These are phyloP conservation scores for Colletotrichum sp. DNA, from an alignment of 2,329 filamentous ascomycete species.

Conservation along the genomic window DNA sequence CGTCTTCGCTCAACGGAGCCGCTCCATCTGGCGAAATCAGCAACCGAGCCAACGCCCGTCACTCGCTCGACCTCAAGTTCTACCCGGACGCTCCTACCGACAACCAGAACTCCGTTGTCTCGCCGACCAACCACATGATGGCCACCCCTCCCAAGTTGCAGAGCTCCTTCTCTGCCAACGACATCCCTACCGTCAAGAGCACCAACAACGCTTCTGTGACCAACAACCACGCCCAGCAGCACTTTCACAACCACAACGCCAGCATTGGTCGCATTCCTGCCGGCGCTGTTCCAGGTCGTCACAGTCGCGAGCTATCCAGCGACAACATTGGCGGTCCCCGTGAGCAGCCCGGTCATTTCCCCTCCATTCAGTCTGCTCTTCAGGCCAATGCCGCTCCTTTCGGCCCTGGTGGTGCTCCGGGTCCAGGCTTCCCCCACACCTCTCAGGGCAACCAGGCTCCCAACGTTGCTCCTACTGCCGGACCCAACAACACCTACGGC, in stretches of 20 bases:
- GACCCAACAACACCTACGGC: slow-evolving; percentile 8
- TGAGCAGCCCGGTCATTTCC: slow-evolving; percentile 55
- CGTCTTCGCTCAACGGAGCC: slow-evolving; percentile 40
- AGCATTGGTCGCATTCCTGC: slow-evolving; percentile 81
- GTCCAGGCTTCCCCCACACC: slow-evolving; percentile 30
- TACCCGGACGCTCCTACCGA: slow-evolving; percentile 52
- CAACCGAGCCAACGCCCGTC: slow-evolving; percentile 54
- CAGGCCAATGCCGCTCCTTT: slow-evolving; percentile 84
- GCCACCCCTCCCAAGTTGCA: slow-evolving; percentile 77
- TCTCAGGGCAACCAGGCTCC: slow-evolving; percentile 27
- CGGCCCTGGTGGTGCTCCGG: slow-evolving; percentile 62
- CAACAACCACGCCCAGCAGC: slow-evolving; percentile 67
- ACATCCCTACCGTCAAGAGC: slow-evolving; percentile 85
- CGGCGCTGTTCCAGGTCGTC: slow-evolving; percentile 68
- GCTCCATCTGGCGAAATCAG: slow-evolving; percentile 49
- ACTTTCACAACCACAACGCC: slow-evolving; percentile 79
- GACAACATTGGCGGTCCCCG: slow-evolving; percentile 47
- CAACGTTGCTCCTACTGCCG: not conserved
- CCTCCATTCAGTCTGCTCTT: slow-evolving; percentile 72
- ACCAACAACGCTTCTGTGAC: slow-evolving; percentile 44
- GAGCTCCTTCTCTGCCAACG: slow-evolving; percentile 88
- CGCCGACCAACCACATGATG: slow-evolving; percentile 57
- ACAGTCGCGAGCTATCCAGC: slow-evolving; percentile 73
- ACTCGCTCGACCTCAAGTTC: slow-evolving; percentile 63
- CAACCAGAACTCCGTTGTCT: slow-evolving; percentile 40